These are phyloP conservation scores for Aspergillus niger DNA, from an alignment of 2,329 filamentous ascomycete species.

Conservation along the genomic window DNA sequence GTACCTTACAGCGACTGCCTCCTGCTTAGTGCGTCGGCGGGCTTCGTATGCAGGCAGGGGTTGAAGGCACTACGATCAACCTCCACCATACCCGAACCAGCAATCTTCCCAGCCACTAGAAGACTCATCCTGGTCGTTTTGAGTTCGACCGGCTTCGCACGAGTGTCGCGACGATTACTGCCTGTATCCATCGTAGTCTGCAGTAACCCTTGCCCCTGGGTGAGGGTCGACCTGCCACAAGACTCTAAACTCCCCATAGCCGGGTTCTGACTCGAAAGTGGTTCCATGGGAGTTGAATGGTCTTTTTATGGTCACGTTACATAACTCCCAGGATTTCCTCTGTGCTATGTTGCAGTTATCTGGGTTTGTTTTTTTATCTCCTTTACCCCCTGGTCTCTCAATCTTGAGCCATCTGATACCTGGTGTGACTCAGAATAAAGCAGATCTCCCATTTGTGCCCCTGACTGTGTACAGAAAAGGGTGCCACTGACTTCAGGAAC, in stretches of 20 bases:
- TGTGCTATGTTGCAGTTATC: neutral
- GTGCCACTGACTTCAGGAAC: neutral
- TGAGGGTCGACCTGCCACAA: neutral
- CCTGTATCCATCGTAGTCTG: too few species aligned
- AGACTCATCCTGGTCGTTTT: conserved; percentile 2
- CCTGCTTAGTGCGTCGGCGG: too few species aligned
- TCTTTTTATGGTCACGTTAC: neutral
- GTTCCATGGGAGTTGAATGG: neutral
- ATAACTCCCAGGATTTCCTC: neutral
- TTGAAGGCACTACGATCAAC: neutral
- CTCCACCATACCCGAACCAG: conserved; percentile 15
- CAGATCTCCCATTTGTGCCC: neutral
- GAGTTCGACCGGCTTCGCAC: conserved; percentile 6
- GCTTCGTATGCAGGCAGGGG: conserved; percentile 5
- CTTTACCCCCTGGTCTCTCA: neutral
- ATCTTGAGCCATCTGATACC: neutral
- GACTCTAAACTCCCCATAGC: neutral
- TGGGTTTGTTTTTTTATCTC: neutral
- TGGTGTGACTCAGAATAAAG: neutral
- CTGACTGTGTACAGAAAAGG: neutral
- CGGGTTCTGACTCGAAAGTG: neutral
- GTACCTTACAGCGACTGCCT: conserved; percentile 3
- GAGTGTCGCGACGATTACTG: neutral
- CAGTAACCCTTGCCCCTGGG: neutral
- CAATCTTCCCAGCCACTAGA: conserved; percentile 13